Percentiles rank a stretch among this genome's conserved stretches.
Evolutionary conservation across 2,329 filamentous ascomycete species (phyloP).

Genomic region (Ophiocordyceps sinensis): DNA sequence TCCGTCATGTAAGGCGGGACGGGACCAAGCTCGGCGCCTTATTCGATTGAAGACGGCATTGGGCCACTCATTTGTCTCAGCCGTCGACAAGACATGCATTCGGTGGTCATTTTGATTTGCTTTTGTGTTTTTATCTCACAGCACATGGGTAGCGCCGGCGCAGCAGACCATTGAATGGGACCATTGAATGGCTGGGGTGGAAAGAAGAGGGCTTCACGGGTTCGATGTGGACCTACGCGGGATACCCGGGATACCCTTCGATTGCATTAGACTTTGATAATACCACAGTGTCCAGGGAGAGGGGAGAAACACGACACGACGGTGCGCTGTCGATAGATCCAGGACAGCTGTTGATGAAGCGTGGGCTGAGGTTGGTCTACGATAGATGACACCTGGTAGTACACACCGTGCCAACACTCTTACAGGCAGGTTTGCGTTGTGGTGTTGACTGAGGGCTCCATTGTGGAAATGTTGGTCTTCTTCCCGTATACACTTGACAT

Average conservation of each 20-base stretch:
- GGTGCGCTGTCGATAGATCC: background rate
- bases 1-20: conserved; percentile 24
- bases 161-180: background rate
- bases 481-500: too few species aligned
- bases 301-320: background rate
- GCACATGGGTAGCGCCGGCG: background rate
- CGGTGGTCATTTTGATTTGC: background rate
- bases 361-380: background rate
- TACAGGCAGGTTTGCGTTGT: too few species aligned
- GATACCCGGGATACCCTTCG: too few species aligned
- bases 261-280: conserved; percentile 2
- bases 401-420: background rate
- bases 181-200: background rate
- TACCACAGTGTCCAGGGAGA: conserved; percentile 3
- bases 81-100: background rate
- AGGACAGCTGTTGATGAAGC: background rate
- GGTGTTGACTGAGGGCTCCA: too few species aligned
- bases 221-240: background rate
- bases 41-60: background rate
- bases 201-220: background rate
- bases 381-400: background rate
- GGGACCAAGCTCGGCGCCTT: background rate
- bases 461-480: too few species aligned
- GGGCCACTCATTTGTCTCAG: background rate
- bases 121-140: background rate